Base-by-base conservation (phyloP, 2,329 filamentous ascomycete species). In the Colletotrichum tofieldiae region DNA sequence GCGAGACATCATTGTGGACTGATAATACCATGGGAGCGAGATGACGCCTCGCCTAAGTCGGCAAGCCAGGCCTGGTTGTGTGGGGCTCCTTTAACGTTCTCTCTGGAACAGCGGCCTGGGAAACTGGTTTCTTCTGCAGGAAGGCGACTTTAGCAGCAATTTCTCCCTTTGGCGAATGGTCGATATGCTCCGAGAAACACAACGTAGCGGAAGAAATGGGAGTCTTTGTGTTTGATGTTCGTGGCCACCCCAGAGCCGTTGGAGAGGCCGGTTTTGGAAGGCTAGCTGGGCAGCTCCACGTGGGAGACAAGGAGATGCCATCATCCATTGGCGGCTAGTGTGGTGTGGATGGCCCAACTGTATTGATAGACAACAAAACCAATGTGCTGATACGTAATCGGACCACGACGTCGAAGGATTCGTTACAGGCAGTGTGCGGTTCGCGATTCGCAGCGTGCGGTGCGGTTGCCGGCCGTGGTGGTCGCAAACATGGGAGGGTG, bases 1-100 rank as follows among this genome's bases (percentile, higher is more conserved):
- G 52, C 49, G 54, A 55, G 67, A 70, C 65, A 70, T 73, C 63
- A 62, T 70, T 69, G 72, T 75, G 73, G 73, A 74, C 73, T 75
- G 73, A 75, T 74, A 51, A 56, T 56, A 23, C 64, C 37, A 37
- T 66, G 37, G 73, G 73, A 71, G 67, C 71, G 60, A 75, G 51
- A 74, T 74, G 72, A 75, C 65, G 68, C 73, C 68, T 74, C 64
- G 63, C 63, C 68, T 60, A 59, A 64, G 59, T 67, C 72, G 64
- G 72, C 72, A 73, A 73, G 68, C 67, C 52, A 72, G 72, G 72
- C 39, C 29, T 49, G 68, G 58, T 23, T 26, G 26, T 54, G 67
- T 73, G 71, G 71, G 41, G 60, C 67, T 55, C 47, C n/a, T 61
- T 60, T n/a, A 65, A 71, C 61, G 71, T 52, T 71, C 43, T 51